A percentile compares a stretch with the other conserved stretches of the same genome.
phyloP scores from a whole-genome alignment of 2,329 filamentous ascomycete genomes.

The Aspergillus clavatus region DNA sequence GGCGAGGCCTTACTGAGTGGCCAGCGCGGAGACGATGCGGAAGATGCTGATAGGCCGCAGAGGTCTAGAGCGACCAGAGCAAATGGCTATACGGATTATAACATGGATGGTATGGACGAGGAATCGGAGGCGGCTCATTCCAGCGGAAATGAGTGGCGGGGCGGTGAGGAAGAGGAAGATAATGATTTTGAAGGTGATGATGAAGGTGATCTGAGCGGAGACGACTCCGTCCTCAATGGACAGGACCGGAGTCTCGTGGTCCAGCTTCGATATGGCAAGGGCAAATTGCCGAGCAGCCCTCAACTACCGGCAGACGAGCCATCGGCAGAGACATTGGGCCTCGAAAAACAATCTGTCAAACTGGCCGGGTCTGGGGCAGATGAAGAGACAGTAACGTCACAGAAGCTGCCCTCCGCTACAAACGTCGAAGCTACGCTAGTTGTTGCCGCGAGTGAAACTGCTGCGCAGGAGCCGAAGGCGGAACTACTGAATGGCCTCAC shows the following conservation, averaged over 20 bases:
- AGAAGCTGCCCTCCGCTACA: background rate
- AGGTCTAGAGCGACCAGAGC: constrained; percentile 28
- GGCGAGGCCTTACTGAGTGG: constrained; percentile 54
- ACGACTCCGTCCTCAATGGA: constrained; percentile 43
- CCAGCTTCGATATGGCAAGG: constrained; percentile 54
- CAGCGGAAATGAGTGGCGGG: constrained; percentile 64
- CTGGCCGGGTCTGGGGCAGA: constrained; percentile 4
- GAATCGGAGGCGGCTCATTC: constrained; percentile 59
- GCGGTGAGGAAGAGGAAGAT: constrained; percentile 69
- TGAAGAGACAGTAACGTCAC: background rate
- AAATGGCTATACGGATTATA: constrained; percentile 49
- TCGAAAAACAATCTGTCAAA: constrained; percentile 4
- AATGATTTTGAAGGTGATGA: constrained; percentile 57
- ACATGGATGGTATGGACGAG: constrained; percentile 61
- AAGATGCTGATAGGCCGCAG: constrained; percentile 38
- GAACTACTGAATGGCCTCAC: constrained; percentile 1
- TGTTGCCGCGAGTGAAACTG: background rate
- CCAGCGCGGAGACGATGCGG: constrained; percentile 45
- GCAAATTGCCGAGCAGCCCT: constrained; percentile 17
- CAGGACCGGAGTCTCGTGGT: constrained; percentile 66
- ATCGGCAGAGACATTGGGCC: background rate
- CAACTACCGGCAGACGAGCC: constrained; percentile 16
- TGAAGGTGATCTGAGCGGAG: constrained; percentile 40
- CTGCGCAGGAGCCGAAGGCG: background rate
- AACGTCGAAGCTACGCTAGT: background rate